Conservation (phyloP, 805 yeast genomes). For the Saccharomycopsis javanensis region DNA sequence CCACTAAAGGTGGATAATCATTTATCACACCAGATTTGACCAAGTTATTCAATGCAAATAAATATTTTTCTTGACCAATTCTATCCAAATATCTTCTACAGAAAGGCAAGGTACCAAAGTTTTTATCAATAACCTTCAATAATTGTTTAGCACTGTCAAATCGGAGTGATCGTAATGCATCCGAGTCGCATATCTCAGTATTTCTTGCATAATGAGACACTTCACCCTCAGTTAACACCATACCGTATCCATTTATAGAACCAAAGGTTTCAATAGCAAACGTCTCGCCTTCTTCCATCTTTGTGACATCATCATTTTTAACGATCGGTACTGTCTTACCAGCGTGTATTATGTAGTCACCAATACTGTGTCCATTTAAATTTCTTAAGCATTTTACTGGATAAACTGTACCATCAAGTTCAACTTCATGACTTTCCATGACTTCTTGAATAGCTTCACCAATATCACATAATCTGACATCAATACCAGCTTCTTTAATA, state of each 20-base stretch:
- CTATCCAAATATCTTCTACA: constrained; percentile 92
- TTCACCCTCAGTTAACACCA: constrained; percentile 79
- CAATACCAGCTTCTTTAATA: constrained; percentile 86
- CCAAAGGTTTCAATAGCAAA: constrained; percentile 99
- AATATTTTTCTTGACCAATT: constrained; percentile 83
- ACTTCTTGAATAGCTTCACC: constrained; percentile 96
- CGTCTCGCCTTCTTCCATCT: constrained; percentile 98
- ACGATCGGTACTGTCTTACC: constrained; percentile 97
- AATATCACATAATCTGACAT: constrained; percentile 86
- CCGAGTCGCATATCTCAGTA: constrained; percentile 34
- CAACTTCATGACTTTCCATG: constrained; percentile 94
- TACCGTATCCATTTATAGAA: constrained; percentile 81
- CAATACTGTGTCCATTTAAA: constrained; percentile 90
- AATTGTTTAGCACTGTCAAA: constrained; percentile 61
- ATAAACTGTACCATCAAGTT: constrained; percentile 72
- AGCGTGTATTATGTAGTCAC: constrained; percentile 76
- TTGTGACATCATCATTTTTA: constrained; percentile 83
- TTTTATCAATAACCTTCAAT: constrained; percentile 57
- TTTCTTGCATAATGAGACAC: constrained; percentile 84
- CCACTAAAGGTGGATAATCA: constrained; percentile 90
- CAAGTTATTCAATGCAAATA: constrained; percentile 75
- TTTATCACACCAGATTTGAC: constrained; percentile 81
- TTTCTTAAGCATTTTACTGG: constrained; percentile 87
- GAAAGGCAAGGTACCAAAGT: constrained; percentile 93
- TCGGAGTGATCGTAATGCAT: constrained; percentile 37